Evolutionary conservation across 176 grass and related monocot species (phyloP), one percentile per base, ranked within the genome.

Genomic region (Sorghum bicolor): DNA sequence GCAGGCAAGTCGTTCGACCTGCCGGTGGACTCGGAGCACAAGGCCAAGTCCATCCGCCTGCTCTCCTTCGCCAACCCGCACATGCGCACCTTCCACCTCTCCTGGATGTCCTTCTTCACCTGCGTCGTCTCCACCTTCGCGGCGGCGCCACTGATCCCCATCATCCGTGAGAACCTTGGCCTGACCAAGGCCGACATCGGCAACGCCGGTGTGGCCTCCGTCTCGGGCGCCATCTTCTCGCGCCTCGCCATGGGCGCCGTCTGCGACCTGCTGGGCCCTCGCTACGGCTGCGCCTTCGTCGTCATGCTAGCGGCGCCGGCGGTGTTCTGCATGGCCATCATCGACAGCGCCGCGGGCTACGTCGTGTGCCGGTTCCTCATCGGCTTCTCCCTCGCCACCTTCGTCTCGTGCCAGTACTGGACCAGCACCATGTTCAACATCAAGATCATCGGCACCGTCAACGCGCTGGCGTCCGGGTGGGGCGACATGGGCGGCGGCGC

Each of bases 121-220:
- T 97, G 94, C 69, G 90, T 97, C 34, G 86, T 97, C 19, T 97
- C 94, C 34, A 97, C 94, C 81, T 97, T 97, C 80, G 94, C 92
- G 1, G 86, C 86, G 11, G 92, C 94, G 1, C 92, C 94, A 0
- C 80, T 94, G 0, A 84, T 97, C 4, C 94, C 94, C n/a, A 92
- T 97, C 88, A 97, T 94, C 84, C 86, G 92, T 2, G 92, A 97
- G 61, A 86, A 97, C 38, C 89, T 97, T 10, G 37, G 6, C 70
- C 92, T 97, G 17, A 88, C 10, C 57, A 94, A 94, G 88, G 63
- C 77, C 0, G 94, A 97, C 64, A 92, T 97, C 34, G 94, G 94
- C 67, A 97, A 94, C 77, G 94, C 94, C 6, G 90, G 94, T 0
- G 92, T 97, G 15, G 94, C 94, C 0, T 97, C 92, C 10, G 92